Evolutionary conservation across 1,139 yeast species (phyloP).

Genomic region (Hyphopichia khmerensis): DNA sequence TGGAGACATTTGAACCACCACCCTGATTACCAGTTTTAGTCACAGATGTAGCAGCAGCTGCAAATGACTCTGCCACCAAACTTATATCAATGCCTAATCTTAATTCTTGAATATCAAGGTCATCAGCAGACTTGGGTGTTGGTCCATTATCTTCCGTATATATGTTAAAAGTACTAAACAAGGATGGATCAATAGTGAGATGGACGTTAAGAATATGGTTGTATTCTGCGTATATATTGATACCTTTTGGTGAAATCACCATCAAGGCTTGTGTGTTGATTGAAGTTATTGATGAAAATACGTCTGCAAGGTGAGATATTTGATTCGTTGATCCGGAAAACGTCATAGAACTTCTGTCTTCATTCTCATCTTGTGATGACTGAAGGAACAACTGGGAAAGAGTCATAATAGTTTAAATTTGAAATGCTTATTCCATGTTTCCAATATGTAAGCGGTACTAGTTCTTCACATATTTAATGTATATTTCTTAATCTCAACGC

Average conservation of each 20-base stretch:
- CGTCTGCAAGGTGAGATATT: constrained; percentile 39
- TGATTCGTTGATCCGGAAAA: constrained; percentile 42
- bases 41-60: constrained; percentile 23
- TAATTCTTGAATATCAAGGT: constrained; percentile 16
- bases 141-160: constrained; percentile 11
- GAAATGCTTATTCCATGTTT: too few relatives aligned
- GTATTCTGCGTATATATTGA: constrained; percentile 34
- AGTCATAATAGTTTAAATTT: not conserved
- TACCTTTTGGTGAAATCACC: constrained; percentile 31
- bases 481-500: too few relatives aligned
- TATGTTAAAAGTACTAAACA: constrained; percentile 32
- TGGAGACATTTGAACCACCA: constrained; percentile 1
- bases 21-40: constrained; percentile 6
- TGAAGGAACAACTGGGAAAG: constrained; percentile 1
- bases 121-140: constrained; percentile 3
- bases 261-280: constrained; percentile 36
- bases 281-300: constrained; percentile 32
- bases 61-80: constrained; percentile 34
- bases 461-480: too few relatives aligned
- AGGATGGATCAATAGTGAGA: constrained; percentile 34
- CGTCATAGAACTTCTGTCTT: constrained; percentile 1
- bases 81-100: constrained; percentile 40
- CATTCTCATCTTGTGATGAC: constrained; percentile 1
- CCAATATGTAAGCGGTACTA: too few relatives aligned
- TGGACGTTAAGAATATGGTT: constrained; percentile 40